These are phyloP conservation scores for Tolypocladium amazonense DNA, from an alignment of 2,329 filamentous ascomycete species.

Conservation along the genomic window DNA sequence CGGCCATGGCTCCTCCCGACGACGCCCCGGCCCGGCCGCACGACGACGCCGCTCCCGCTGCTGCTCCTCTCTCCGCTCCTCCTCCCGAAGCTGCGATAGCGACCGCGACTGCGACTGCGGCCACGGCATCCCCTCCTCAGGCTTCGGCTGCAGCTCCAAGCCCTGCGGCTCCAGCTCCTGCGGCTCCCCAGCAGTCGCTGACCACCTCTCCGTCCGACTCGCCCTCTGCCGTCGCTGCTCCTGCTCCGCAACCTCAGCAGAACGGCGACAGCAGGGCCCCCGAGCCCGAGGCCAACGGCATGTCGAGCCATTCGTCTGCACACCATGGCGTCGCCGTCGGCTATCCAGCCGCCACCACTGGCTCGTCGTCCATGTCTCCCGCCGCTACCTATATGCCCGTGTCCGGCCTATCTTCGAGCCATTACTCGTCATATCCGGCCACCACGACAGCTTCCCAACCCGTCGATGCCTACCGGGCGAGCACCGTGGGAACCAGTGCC, in stretches of 20 bases:
- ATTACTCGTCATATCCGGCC: slow-evolving; percentile 20
- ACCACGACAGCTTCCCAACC: slow-evolving; percentile 13
- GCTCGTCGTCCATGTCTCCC: slow-evolving; percentile 10
- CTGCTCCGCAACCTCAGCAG: slow-evolving; percentile 12
- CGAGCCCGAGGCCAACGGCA: slow-evolving; percentile 16
- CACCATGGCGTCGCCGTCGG: slow-evolving; percentile 16
- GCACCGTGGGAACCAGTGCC: slow-evolving; percentile 14
- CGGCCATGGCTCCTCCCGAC: slow-evolving; percentile 11
- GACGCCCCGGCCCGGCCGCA: slow-evolving; percentile 19
- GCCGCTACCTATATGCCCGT: slow-evolving; percentile 12
- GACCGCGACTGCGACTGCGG: background rate
- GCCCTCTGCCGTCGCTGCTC: slow-evolving; percentile 6
- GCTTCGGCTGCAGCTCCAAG: background rate
- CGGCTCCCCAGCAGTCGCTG: background rate
- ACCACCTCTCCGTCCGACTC: slow-evolving; percentile 3
- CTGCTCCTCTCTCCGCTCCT: slow-evolving; percentile 9
- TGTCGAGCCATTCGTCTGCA: slow-evolving; percentile 19
- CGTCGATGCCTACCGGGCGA: slow-evolving; percentile 18
- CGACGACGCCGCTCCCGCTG: slow-evolving; percentile 16
- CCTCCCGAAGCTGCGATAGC: slow-evolving; percentile 1
- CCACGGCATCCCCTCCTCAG: background rate
- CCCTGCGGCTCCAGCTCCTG: background rate
- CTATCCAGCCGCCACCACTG: slow-evolving; percentile 11
- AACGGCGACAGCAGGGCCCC: slow-evolving; percentile 21
- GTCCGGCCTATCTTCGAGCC: slow-evolving; percentile 12